Base-by-base conservation (phyloP, 2,329 filamentous ascomycete genomes). In the Massarina eburnea region DNA sequence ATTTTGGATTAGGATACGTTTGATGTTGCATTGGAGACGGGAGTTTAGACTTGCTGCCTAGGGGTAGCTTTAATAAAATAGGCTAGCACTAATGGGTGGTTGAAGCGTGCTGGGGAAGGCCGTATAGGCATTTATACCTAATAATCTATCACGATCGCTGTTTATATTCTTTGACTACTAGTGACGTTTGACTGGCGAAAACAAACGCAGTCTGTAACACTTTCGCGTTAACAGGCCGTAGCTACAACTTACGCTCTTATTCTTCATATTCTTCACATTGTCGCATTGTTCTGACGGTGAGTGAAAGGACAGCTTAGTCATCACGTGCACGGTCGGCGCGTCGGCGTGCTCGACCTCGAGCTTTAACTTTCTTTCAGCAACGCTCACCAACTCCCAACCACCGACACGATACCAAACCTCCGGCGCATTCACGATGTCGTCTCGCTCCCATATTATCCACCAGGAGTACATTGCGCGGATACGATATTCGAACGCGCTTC, bases 381-480 rank as follows among this genome's bases (percentile, higher is more conserved):
- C 18, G n/a, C n/a, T n/a, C 29, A 41, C n/a, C 35, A 26, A 24
- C 34, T 36, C 17, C 39, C 17, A 41, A 41, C 33, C 42, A 34
- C 45, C 19, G 26, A 43, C 51, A 48, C 51, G 29, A 46, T 30
- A 14, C 27, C 27, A 14, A 14, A 30, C 36, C 27, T 33, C 44
- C 18, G 22, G 34, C 15, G 15, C 18, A 45, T 41, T 41, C 37
- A 58, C 30, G 22, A 67, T 66, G 62, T 58, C 58, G 40, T 50
- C 54, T n/a, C 48, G 49, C n/a, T 20, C 35, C 15, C 14, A 19
- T 5, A 20, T 38, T 12, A 38, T 38, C 61, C 90, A 95, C 68
- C 94, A 99, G 74, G 94, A 99, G 73, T 97, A 96, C 74, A 96
- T 99, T 68, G 92, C 91, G 54, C 88, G 91, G 62, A 89, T 96